Evolutionary conservation across 2,329 filamentous ascomycete species (phyloP).

Genomic region (Cryoendolithus antarcticus): DNA sequence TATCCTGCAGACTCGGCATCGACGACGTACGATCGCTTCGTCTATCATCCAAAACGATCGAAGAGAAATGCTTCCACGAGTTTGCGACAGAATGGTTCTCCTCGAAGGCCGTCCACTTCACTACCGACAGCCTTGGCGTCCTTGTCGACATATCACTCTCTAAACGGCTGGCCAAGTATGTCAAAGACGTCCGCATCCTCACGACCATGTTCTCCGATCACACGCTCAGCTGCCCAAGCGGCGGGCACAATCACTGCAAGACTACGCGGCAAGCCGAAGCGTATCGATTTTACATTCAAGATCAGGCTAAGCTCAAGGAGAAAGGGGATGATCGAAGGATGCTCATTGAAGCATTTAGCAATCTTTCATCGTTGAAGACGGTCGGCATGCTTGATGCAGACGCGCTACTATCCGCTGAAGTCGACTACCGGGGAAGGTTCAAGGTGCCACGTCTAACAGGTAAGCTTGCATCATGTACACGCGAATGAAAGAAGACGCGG

Average conservation of each 20-base stretch:
- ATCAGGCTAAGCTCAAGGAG: conserved; percentile 13
- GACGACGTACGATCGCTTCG: conserved; percentile 18
- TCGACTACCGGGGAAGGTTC: conserved; percentile 11
- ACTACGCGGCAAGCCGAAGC: conserved; percentile 15
- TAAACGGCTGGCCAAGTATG: conserved; percentile 11
- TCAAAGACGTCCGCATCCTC: conserved; percentile 14
- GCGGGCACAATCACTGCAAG: conserved; percentile 9
- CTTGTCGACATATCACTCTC: conserved; percentile 14
- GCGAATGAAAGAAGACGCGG: no score
- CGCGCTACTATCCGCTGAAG: not conserved
- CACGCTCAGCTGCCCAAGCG: conserved; percentile 9
- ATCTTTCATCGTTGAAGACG: conserved; percentile 9
- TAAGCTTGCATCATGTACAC: not conserved
- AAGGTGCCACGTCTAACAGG: conserved; percentile 12
- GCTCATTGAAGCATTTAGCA: conserved; percentile 13
- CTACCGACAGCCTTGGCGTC: conserved; percentile 14
- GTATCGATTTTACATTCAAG: conserved; percentile 13
- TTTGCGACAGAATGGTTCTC: conserved; percentile 18
- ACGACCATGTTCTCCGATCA: conserved; percentile 12
- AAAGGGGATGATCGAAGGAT: conserved; percentile 9
- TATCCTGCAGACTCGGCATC: conserved; percentile 13
- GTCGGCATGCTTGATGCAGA: conserved; percentile 7
- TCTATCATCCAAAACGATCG: conserved; percentile 15
- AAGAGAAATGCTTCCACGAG: conserved; percentile 15
- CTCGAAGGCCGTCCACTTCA: conserved; percentile 15